Percentiles rank a stretch among this genome's conserved stretches.
These are phyloP conservation scores for Cladophialophora chaetospira DNA, from an alignment of 2,329 filamentous ascomycete species.

Conservation along the genomic window DNA sequence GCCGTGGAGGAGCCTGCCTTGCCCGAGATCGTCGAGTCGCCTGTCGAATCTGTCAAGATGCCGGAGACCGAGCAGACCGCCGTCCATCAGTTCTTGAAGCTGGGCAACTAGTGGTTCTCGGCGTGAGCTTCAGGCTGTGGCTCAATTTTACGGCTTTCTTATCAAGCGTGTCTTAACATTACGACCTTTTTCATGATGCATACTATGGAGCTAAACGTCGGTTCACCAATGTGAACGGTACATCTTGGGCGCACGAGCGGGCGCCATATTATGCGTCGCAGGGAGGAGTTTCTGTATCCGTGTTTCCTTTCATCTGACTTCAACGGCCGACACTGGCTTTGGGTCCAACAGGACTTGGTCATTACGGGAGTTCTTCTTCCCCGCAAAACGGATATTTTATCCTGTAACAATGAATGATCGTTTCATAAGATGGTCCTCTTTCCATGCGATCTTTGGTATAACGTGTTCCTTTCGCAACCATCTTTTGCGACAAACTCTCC, in stretches of 20 bases:
- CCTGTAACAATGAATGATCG: background rate
- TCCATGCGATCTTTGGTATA: too few species aligned
- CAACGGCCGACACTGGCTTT: too few species aligned
- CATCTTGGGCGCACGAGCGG: background rate
- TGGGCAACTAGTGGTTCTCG: slow-evolving; percentile 24
- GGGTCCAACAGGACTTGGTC: background rate
- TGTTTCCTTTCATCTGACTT: background rate
- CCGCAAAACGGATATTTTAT: background rate
- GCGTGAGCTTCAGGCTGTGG: background rate
- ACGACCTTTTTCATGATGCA: background rate
- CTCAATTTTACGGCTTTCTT: background rate
- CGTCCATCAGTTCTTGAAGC: slow-evolving; percentile 20
- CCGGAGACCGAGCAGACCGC: slow-evolving; percentile 6
- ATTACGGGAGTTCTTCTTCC: background rate
- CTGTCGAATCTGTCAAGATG: slow-evolving; percentile 16
- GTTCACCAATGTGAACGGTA: background rate
- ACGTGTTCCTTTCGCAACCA: too few species aligned
- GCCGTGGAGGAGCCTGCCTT: slow-evolving; percentile 23
- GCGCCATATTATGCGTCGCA: background rate
- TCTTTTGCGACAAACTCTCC: too few species aligned
- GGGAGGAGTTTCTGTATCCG: background rate
- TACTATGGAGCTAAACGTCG: background rate
- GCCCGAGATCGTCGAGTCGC: slow-evolving; percentile 22
- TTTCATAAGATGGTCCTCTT: background rate
- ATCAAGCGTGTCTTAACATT: background rate